phyloP scores from a whole-genome alignment of 1,284 basidiomycete genomes.

The Boletus sp. region DNA sequence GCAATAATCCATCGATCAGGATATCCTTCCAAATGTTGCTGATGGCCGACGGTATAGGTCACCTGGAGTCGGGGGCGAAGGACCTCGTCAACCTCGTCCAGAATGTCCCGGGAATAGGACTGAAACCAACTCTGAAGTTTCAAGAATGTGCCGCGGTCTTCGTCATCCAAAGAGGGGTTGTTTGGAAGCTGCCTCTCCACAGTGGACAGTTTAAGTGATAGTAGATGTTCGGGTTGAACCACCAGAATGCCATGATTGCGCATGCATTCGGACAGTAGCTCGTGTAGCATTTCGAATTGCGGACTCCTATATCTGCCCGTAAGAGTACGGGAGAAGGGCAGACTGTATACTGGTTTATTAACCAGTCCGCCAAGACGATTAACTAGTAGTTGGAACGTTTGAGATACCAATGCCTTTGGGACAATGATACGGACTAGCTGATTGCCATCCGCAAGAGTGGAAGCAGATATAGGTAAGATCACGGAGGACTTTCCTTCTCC shows the following conservation, averaged over 20 bases:
- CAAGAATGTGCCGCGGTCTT: too few relatives aligned
- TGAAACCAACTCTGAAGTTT: slow-evolving; percentile 41
- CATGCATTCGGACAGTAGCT: slow-evolving; percentile 36
- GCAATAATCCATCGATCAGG: slow-evolving; percentile 50
- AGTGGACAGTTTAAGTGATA: slow-evolving; percentile 44
- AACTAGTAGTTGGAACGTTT: slow-evolving; percentile 54
- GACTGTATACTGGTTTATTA: slow-evolving; percentile 49
- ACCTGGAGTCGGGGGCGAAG: slow-evolving; percentile 51
- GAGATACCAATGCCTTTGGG: slow-evolving; percentile 45
- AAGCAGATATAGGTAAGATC: slow-evolving; percentile 50
- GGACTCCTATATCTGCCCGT: background rate
- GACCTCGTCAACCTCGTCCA: slow-evolving; percentile 58
- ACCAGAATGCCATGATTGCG: slow-evolving; percentile 46
- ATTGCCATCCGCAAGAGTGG: slow-evolving; percentile 46
- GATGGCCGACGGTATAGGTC: slow-evolving; percentile 46
- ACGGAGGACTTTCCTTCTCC: slow-evolving; percentile 26
- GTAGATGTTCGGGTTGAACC: background rate
- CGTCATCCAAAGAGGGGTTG: too few relatives aligned
- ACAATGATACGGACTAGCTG: slow-evolving; percentile 52
- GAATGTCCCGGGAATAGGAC: slow-evolving; percentile 43
- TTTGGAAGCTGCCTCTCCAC: slow-evolving; percentile 34
- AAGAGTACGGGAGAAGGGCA: background rate
- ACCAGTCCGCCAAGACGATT: slow-evolving; percentile 48
- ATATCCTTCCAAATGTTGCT: slow-evolving; percentile 44
- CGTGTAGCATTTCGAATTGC: background rate